phyloP scores from a whole-genome alignment of 495 filamentous ascomycete species.

The Penicillium nucicola region DNA sequence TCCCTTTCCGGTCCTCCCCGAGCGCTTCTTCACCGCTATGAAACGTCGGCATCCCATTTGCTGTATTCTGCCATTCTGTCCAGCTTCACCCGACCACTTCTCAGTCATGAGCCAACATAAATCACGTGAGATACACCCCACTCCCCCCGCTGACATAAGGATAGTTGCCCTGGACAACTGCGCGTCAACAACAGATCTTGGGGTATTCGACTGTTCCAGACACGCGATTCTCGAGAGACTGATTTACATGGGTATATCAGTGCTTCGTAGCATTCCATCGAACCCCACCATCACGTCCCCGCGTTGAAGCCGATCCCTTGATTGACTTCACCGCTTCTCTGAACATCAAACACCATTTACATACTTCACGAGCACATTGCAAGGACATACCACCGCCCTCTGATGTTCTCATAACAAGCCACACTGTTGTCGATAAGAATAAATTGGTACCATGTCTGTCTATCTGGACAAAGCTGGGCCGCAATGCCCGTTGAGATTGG shows the following conservation, averaged over 20 bases:
- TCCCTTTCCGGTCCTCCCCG: no score
- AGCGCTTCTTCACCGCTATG: no score
- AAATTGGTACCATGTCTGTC: slow-evolving; percentile 22
- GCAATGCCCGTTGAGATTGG: slow-evolving; percentile 27
- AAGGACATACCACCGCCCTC: neutral
- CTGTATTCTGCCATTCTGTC: no score
- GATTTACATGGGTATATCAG: neutral
- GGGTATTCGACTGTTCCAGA: neutral
- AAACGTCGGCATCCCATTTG: no score
- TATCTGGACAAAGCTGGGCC: slow-evolving; percentile 24
- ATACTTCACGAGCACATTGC: neutral
- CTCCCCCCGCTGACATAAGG: slow-evolving; percentile 10
- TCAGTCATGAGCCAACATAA: no score
- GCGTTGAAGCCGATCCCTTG: slow-evolving; percentile 3
- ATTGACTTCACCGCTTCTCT: slow-evolving; percentile 7
- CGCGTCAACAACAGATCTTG: slow-evolving; percentile 11
- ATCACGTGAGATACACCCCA: slow-evolving; percentile 4
- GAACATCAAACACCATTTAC: neutral
- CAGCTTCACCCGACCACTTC: no score
- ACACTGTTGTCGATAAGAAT: neutral
- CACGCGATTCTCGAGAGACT: neutral
- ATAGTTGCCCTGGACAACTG: slow-evolving; percentile 22
- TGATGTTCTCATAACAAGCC: slow-evolving; percentile 4
- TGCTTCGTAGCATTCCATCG: neutral
- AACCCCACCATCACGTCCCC: neutral